phyloP scores from a whole-genome alignment of 345 rosid genomes.

The Populus ilicifolia region DNA sequence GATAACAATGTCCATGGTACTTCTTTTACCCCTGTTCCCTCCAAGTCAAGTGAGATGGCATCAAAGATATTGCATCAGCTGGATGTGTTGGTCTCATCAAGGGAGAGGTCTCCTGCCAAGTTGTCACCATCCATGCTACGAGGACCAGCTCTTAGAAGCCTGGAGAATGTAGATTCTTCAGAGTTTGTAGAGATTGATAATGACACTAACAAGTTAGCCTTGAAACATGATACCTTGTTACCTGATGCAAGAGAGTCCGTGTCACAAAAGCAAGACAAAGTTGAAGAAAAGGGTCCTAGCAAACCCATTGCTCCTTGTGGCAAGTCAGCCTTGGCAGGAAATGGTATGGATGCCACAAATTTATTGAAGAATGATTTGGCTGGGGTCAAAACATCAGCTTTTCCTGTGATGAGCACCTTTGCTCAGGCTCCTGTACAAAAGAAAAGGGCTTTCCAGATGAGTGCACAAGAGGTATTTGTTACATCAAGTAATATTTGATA shows the following conservation, averaged over 20 bases:
- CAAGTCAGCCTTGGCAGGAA: constrained; percentile 29
- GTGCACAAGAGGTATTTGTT: constrained; percentile 67
- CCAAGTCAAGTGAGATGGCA: constrained; percentile 78
- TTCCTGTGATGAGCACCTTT: constrained; percentile 30
- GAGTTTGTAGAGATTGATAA: constrained; percentile 42
- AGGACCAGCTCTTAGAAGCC: constrained; percentile 77
- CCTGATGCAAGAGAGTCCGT: constrained; percentile 28
- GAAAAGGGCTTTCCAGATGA: constrained; percentile 66
- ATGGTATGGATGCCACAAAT: constrained; percentile 27
- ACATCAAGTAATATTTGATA: neutral
- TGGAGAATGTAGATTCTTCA: constrained; percentile 58
- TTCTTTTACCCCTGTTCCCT: constrained; percentile 50
- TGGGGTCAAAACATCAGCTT: constrained; percentile 27
- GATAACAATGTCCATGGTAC: constrained; percentile 36
- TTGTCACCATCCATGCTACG: constrained; percentile 68
- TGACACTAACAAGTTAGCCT: constrained; percentile 33
- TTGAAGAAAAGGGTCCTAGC: constrained; percentile 14
- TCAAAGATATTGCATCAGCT: constrained; percentile 73
- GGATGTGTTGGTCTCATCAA: constrained; percentile 50
- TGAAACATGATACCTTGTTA: constrained; percentile 5
- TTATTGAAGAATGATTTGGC: constrained; percentile 26
- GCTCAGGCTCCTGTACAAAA: constrained; percentile 31
- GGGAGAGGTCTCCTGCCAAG: constrained; percentile 68
- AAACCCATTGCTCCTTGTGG: constrained; percentile 20
- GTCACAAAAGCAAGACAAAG: constrained; percentile 32